phyloP scores from a whole-genome alignment of 2,329 filamentous ascomycete genomes.

The Alternaria burnsii region DNA sequence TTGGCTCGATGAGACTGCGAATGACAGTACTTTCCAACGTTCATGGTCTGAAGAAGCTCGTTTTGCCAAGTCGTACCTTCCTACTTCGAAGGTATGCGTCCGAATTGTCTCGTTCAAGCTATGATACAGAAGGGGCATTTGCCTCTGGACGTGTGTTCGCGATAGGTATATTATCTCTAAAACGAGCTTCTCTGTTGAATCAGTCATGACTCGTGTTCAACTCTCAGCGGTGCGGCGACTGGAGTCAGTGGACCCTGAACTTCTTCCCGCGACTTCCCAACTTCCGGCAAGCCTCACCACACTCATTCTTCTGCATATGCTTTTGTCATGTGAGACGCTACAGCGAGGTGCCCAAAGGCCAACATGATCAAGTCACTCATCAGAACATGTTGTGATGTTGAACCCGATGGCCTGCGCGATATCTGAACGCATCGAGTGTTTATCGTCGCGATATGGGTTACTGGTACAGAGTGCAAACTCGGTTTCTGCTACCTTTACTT shows the following conservation, averaged over 20 bases:
- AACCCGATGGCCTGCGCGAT: no score
- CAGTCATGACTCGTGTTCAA: neutral
- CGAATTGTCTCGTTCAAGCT: no score
- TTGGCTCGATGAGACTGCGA: neutral
- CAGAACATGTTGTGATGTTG: no score
- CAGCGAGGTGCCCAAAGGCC: no score
- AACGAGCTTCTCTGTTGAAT: neutral
- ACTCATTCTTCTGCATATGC: neutral
- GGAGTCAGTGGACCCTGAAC: neutral
- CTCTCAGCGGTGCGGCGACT: neutral
- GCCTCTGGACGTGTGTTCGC: fast-evolving
- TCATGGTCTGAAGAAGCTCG: neutral
- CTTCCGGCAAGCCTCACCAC: neutral
- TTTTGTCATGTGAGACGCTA: neutral
- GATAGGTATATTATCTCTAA: no score
- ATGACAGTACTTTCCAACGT: neutral
- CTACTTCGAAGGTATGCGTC: no score
- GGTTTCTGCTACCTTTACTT: no score
- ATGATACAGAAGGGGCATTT: neutral
- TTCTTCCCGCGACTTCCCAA: neutral
- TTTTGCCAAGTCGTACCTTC: neutral
- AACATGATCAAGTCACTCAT: no score
- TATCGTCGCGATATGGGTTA: no score
- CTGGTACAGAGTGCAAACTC: no score
- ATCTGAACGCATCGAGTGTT: no score